These are phyloP conservation scores for Phytopythium litorale DNA, from an alignment of 352 stramenopile genomes.

Conservation along the genomic window DNA sequence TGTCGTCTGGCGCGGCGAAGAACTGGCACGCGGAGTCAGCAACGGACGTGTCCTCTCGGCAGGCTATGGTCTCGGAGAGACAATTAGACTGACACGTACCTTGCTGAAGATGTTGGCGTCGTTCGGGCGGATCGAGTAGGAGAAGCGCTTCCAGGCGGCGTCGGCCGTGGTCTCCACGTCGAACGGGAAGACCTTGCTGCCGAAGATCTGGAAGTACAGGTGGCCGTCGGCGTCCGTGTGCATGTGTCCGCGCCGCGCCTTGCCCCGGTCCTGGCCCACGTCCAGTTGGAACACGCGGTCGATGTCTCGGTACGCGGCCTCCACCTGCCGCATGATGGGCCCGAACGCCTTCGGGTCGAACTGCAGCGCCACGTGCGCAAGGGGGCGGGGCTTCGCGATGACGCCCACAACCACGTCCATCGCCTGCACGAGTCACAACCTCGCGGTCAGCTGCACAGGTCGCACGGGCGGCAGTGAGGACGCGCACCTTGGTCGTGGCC, in stretches of 20 bases:
- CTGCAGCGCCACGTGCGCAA: neutral
- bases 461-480: neutral
- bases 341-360: neutral
- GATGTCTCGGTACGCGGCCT: neutral
- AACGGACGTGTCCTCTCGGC: too few species aligned
- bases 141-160: conserved; percentile 7
- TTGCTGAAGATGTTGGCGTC: conserved; percentile 5
- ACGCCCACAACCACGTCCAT: neutral
- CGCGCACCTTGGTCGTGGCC: conserved; percentile 1
- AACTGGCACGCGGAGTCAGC: neutral
- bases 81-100: neutral
- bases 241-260: neutral
- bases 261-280: neutral
- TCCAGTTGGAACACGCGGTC: conserved; percentile 1
- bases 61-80: too few species aligned
- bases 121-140: conserved; percentile 4
- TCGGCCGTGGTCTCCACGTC: conserved; percentile 1
- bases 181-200: conserved; percentile 9
- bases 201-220: conserved; percentile 9
- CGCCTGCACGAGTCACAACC: neutral
- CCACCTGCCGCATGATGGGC: neutral
- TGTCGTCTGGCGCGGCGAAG: conserved; percentile 25
- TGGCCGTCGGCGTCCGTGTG: neutral
- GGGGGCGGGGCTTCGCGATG: neutral
- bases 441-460: neutral